These are phyloP conservation scores for Nothophytophthora sp. DNA, from an alignment of 352 stramenopile species.

Conservation along the genomic window DNA sequence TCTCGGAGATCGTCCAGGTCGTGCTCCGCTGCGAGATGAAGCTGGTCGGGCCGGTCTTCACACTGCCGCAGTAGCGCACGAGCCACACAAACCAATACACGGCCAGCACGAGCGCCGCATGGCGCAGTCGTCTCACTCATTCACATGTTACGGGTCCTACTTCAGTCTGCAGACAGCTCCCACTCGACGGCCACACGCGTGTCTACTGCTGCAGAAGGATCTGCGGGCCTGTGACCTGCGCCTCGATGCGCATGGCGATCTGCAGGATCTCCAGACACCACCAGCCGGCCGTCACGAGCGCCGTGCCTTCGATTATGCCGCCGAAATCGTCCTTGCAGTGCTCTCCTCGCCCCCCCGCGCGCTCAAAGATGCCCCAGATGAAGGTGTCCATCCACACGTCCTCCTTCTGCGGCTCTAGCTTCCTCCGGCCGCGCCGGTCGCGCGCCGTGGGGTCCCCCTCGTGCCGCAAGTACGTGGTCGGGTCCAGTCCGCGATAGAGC, in stretches of 20 bases:
- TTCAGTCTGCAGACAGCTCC: neutral
- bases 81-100: too few relatives aligned
- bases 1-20: too few relatives aligned
- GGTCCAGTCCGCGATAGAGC: slow-evolving; percentile 57
- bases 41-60: too few relatives aligned
- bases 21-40: too few relatives aligned
- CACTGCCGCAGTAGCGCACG: too few relatives aligned
- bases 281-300: slow-evolving; percentile 52
- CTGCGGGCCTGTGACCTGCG: slow-evolving; percentile 41
- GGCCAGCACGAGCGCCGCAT: too few relatives aligned
- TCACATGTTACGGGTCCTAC: too few relatives aligned
- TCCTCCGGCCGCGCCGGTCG: slow-evolving; percentile 58
- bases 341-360: slow-evolving; percentile 31
- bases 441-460: slow-evolving; percentile 46
- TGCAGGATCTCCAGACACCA: slow-evolving; percentile 79
- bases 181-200: too few relatives aligned
- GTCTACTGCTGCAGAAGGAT: slow-evolving; percentile 28
- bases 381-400: slow-evolving; percentile 76
- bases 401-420: slow-evolving; percentile 45
- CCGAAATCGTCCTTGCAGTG: slow-evolving; percentile 64
- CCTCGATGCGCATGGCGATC: slow-evolving; percentile 65
- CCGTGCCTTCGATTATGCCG: slow-evolving; percentile 56
- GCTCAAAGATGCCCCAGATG: slow-evolving; percentile 65
- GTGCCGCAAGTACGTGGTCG: slow-evolving; percentile 49
- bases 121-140: too few relatives aligned